Percentiles rank a stretch among this genome's conserved stretches.
phyloP scores from a whole-genome alignment of 2,329 filamentous ascomycete genomes.

The Fusarium equiseti region DNA sequence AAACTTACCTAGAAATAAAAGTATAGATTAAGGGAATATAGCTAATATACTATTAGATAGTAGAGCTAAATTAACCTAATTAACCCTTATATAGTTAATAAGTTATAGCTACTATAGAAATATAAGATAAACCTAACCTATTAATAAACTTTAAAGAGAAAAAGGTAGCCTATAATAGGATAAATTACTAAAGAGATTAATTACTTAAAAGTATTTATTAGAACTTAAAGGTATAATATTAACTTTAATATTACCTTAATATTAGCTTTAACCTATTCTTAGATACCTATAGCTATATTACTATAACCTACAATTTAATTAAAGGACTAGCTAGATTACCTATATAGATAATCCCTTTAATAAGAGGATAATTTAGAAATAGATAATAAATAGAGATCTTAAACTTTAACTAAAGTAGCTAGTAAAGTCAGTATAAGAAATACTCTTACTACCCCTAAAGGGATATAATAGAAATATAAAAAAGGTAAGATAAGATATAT shows the following conservation, averaged over 20 bases:
- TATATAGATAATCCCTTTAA: not conserved
- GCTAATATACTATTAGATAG: not conserved
- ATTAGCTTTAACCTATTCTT: not conserved
- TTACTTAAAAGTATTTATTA: not conserved
- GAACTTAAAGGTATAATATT: not conserved
- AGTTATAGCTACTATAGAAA: not conserved
- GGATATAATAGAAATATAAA: too few species aligned
- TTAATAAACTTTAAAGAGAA: not conserved
- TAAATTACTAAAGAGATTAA: not conserved
- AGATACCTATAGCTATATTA: not conserved
- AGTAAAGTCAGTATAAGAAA: too few species aligned
- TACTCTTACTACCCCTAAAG: too few species aligned
- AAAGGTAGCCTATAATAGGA: not conserved
- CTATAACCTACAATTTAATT: not conserved
- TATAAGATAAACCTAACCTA: not conserved
- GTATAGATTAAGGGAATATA: not conserved
- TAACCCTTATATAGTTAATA: not conserved
- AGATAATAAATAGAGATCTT: not conserved
- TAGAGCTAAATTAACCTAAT: not conserved
- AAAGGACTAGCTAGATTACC: not conserved
- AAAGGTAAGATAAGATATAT: too few species aligned
- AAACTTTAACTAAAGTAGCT: too few species aligned
- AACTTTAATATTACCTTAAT: not conserved
- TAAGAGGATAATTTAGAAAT: not conserved
- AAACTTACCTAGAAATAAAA: not conserved